Base-by-base conservation (phyloP, 78 protist genomes). In the Dictyostelium intermedium region DNA sequence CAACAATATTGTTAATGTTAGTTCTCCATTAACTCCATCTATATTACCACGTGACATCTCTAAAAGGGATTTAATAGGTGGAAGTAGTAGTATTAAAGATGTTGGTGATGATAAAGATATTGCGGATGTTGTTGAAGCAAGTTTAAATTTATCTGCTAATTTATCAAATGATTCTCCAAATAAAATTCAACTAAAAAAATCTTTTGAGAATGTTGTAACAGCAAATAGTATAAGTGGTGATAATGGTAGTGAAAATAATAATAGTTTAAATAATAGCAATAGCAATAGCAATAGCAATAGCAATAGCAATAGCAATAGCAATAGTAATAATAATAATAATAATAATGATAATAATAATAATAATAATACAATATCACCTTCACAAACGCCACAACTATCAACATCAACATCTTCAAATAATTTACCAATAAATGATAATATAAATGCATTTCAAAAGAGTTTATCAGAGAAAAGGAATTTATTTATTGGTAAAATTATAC, bases 401-500 rank as follows among this genome's bases (percentile, higher is more conserved):
- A 70, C 14, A 32, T 11, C 77, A 70, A 27, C 77, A 70, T 30
- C 77, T 27, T 32, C 77, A 32, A 70, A 25, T 70, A 70, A 30
- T 70, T 30, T 30, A 30, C 45, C 77, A 32, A 70, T 5, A 13
- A 70, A 30, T 30, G 77, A 56, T 20, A 56, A 77, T 35, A 11
- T 77, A 77, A 77, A 77, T 77, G 53, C 82, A 32, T 50, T 56
- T 34, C 47, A 56, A 34, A 82, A 60, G 39, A 56, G 66, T 39
- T 30, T 82, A 56, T 82, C 86, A 5, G 86, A 82, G 30, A 82
- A 82, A 35, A 82, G 86, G 73, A 73, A 89, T 66, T 34, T n/a
- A 45, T 89, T 89, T 50, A 81, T 89, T 14, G 82, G 73, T 37
- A 89, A 80, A 50, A 69, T 89, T 2, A 84, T 80, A 8, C 73